Evolutionary conservation across 495 filamentous ascomycete species (phyloP), one percentile per base, ranked within the genome.

Genomic region (Cenococcum geophilum): DNA sequence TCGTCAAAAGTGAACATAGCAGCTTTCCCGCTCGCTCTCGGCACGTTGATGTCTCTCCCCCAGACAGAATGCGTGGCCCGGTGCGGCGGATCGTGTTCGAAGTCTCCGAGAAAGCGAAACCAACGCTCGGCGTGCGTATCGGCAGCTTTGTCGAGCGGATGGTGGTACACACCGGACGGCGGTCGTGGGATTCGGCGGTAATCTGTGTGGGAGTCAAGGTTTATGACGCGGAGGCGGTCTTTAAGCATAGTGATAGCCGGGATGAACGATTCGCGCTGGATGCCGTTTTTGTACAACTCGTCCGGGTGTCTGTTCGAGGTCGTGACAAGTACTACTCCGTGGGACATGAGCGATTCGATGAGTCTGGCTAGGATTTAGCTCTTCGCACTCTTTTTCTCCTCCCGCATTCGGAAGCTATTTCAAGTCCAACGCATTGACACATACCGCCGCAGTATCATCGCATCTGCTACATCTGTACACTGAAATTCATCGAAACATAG

Each of bases 401-500:
- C 27, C 27, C 27, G 27, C 27, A 32, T 2, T 32, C 27, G 27
- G 27, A 32, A 2, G 27, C 27, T 2, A 32, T 32, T 32, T 32
- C 27, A 32, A 32, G 27, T 32, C 27, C 27, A 6, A 32, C 2
- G 27, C 27, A 3, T 32, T 32, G 27, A 6, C 27, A 65, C 73
- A 27, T 71, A 85, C 84, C 87, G 80, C 61, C 93, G 78, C 64
- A 98, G 72, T 69, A 98, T 97, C 93, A 98, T 98, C 54, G 93
- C 93, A 79, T 98, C 95, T 11, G 95, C 93, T 20, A 98, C 92
- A 76, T 98, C 93, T 23, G 93, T 98, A 72, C 92, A 96, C 71
- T 98, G 93, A 71, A 98, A 98, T 78, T 98, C 93, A 74, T 98
- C 93, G 69, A 98, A 98, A 72, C 93, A 98, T 18, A 98, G 77